Evolutionary conservation across 108 stramenopile species (phyloP), one percentile per base, ranked within the genome.

Genomic region (Schizochytrium sp.): DNA sequence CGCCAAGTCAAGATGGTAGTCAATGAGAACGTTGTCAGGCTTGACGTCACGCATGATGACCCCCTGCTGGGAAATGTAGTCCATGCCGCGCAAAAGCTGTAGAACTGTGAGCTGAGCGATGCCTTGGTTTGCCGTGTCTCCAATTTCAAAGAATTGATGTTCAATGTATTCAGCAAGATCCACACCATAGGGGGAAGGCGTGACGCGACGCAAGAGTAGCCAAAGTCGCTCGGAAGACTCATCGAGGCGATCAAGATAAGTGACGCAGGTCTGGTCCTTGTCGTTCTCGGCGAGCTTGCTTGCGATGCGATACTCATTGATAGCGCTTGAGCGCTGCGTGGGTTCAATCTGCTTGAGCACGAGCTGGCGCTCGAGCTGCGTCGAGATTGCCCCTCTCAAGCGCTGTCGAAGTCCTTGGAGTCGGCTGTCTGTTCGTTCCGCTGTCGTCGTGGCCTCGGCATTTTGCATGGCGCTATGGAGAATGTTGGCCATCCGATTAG

Each of bases 321-420:
- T 53, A 16, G 76, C 76, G 51, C 76, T 83, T 6, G 76, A 8
- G 45, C 76, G 45, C 51, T 83, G 76, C 48, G 76, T 83, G 25
- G 76, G 76, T 4, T 53, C 48, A 45, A 83, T 53, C 76, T 53
- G 45, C 51, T 83, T 83, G 23, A 83, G 76, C 45, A 45, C 76
- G n/a, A 83, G 51, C 51, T 83, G 76, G 48, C 76, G 76, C 76
- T 83, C 16, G 25, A 83, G 76, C 76, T 83, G 76, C 76, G 4
- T 47, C 19, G 48, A 53, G 25, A 83, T 28, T 12, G 76, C 76
- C n/a, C 23, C 76, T 16, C 19, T 83, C 12, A 83, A 23, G n/a
- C 76, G 76, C 2, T 34, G 21, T 8, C 63, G 3, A 12, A 69
- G 4, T 8, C 63, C 63, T 69, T 16, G 55, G 55, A 0, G 55